These are phyloP conservation scores for Mycena rosella DNA, from an alignment of 768 basidiomycete species.

Conservation along the genomic window DNA sequence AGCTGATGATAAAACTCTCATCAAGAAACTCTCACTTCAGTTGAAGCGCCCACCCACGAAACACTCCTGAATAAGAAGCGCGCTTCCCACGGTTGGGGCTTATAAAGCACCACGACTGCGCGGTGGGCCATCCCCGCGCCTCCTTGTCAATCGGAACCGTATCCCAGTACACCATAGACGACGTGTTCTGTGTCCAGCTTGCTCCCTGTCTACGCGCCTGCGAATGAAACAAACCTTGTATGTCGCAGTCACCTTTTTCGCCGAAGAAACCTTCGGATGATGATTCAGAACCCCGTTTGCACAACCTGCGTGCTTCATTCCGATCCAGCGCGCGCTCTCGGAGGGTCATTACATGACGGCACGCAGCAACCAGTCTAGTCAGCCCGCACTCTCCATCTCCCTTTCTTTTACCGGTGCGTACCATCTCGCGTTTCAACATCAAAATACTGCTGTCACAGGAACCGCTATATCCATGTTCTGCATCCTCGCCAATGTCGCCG, in stretches of 20 bases:
- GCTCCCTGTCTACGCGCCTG: slow-evolving; percentile 22
- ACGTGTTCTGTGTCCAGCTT: slow-evolving; percentile 9
- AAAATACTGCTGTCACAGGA: neutral
- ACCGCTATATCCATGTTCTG: neutral
- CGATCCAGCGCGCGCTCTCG: slow-evolving; percentile 12
- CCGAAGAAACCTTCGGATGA: too few species aligned
- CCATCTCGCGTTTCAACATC: neutral
- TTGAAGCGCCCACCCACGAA: too few species aligned
- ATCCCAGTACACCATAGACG: slow-evolving; percentile 33
- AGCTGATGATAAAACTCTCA: too few species aligned
- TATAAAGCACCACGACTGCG: too few species aligned
- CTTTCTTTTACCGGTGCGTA: neutral
- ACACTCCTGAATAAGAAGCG: too few species aligned
- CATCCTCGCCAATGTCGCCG: neutral
- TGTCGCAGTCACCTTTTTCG: neutral
- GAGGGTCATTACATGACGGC: slow-evolving; percentile 27
- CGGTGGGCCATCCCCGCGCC: too few species aligned
- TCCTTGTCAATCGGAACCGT: too few species aligned
- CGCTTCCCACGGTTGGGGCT: too few species aligned
- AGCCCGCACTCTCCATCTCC: slow-evolving; percentile 6
- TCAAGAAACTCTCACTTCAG: too few species aligned
- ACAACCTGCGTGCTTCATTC: neutral
- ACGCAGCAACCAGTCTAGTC: slow-evolving; percentile 11
- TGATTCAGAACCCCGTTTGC: slow-evolving; percentile 22
- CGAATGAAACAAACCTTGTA: neutral